Percentiles rank a stretch among this genome's conserved stretches.
Conservation (phyloP, 2,329 filamentous ascomycete species). For the Pseudogymnoascus sp. region DNA sequence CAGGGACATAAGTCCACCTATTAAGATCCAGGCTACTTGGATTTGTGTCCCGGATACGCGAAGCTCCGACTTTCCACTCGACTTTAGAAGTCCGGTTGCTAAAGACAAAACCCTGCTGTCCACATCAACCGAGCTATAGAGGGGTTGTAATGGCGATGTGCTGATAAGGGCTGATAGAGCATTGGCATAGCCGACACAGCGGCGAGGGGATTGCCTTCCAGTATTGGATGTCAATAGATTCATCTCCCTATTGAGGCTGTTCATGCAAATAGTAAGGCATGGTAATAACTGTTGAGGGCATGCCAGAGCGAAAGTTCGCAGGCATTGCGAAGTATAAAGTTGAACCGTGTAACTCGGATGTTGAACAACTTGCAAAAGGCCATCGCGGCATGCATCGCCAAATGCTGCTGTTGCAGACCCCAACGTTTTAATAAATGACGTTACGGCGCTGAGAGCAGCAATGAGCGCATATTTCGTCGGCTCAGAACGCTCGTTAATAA, state of each 20-base stretch:
- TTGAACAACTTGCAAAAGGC: conserved; percentile 79
- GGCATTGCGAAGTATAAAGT: conserved; percentile 75
- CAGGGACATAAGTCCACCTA: conserved; percentile 91
- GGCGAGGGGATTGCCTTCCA: conserved; percentile 67
- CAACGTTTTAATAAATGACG: conserved; percentile 68
- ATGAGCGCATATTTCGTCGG: conserved; percentile 81
- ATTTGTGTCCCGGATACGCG: conserved; percentile 89
- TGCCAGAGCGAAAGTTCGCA: conserved; percentile 79
- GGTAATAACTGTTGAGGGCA: conserved; percentile 88
- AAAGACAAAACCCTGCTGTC: conserved; percentile 87
- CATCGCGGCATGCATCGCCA: conserved; percentile 77
- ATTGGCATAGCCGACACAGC: conserved; percentile 86
- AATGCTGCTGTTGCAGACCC: conserved; percentile 74
- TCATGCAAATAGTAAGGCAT: conserved; percentile 92
- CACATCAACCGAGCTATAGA: conserved; percentile 92
- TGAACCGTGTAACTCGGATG: conserved; percentile 97
- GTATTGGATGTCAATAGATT: conserved; percentile 55
- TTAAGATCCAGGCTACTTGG: conserved; percentile 95
- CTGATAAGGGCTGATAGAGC: conserved; percentile 86
- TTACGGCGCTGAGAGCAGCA: conserved; percentile 68
- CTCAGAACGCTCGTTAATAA: conserved; percentile 76
- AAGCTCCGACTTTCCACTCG: conserved; percentile 82
- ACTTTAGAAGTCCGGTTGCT: conserved; percentile 86
- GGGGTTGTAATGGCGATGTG: conserved; percentile 75
- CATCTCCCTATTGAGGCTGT: conserved; percentile 82